Base-by-base conservation (phyloP, 352 stramenopile genomes). In the Pythium grandisporangium region DNA sequence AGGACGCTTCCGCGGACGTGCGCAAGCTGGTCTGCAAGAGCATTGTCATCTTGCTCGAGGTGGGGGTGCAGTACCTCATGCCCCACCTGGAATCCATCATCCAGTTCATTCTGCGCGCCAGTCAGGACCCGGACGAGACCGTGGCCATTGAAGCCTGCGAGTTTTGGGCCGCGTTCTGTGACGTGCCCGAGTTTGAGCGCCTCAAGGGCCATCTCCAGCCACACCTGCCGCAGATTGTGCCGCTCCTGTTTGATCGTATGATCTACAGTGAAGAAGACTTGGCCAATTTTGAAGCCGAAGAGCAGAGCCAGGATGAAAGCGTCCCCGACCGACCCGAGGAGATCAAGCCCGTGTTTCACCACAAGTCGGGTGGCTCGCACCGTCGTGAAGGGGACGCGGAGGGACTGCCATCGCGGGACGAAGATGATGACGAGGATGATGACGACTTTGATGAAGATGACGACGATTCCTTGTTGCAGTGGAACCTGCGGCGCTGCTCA, bases 211-310 rank as follows among this genome's bases (percentile, higher is more conserved):
- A 79, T 37, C 55, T 97, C 33, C 67, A 83, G 61, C 57, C 66
- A 24, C 80, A 96, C 49, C 61, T 98, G 39, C 65, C 64, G 21
- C 78, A 96, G 58, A 76, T 98, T 32, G 71, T 98, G 24, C 91
- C 91, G 25, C 59, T 96, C 30, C 64, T 98, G 19, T 84, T 98
- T 41, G 70, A 89, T 45, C 79, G 89, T 37, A 98, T 98, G 84
- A 89, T 98, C 6, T 98, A 98, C 63, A 93, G 83, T 25, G 71
- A 96, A 22, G 93, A 98, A 29, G 85, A 97, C 56, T 70, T 96
- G 45, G 74, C 65, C 13, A 78, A 64, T 22, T 93, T 97, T 59
- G 88, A 95, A 41, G 65, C 91, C 12, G 91, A 98, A 37, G 81
- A 95, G 69, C 57, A 89, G 63, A 80, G 61, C 25, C 71, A 83